Conservation (phyloP, 805 yeast genomes). For the Candida saitoana region DNA sequence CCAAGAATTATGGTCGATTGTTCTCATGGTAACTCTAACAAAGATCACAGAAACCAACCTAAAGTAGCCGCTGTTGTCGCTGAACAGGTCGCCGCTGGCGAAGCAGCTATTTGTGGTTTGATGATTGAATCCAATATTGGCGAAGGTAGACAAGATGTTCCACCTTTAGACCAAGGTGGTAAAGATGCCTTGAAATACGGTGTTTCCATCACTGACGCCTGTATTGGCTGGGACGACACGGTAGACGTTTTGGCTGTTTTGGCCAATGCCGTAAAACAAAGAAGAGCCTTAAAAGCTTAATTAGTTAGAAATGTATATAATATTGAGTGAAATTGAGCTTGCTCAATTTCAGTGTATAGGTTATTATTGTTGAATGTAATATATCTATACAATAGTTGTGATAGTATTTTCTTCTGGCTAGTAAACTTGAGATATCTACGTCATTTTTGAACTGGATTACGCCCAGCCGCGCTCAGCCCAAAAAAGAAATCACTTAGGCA, state of each 20-base stretch:
- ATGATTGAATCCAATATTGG: conserved; percentile 93
- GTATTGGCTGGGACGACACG: conserved; percentile 88
- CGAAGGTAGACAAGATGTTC: conserved; percentile 92
- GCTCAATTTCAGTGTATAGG: background rate
- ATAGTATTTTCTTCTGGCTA: too few relatives aligned
- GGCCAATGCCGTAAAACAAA: conserved; percentile 73
- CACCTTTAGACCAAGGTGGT: conserved; percentile 63
- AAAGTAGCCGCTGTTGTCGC: conserved; percentile 74
- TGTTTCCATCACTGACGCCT: conserved; percentile 95
- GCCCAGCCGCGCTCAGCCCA: too few relatives aligned
- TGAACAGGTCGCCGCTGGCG: conserved; percentile 75
- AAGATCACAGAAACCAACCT: conserved; percentile 91
- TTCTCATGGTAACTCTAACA: conserved; percentile 93
- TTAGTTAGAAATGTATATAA: background rate
- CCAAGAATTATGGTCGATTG: conserved; percentile 91
- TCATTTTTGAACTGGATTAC: too few relatives aligned
- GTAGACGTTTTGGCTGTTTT: conserved; percentile 64
- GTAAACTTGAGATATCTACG: too few relatives aligned
- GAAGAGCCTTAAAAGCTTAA: conserved; percentile 46
- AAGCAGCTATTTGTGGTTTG: conserved; percentile 76
- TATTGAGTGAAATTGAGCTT: background rate
- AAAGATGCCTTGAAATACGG: conserved; percentile 77
- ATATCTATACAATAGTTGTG: background rate
- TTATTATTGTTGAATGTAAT: background rate
- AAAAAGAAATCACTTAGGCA: too few relatives aligned